phyloP scores from a whole-genome alignment of 116 monocot species.

The Zostera marina region DNA sequence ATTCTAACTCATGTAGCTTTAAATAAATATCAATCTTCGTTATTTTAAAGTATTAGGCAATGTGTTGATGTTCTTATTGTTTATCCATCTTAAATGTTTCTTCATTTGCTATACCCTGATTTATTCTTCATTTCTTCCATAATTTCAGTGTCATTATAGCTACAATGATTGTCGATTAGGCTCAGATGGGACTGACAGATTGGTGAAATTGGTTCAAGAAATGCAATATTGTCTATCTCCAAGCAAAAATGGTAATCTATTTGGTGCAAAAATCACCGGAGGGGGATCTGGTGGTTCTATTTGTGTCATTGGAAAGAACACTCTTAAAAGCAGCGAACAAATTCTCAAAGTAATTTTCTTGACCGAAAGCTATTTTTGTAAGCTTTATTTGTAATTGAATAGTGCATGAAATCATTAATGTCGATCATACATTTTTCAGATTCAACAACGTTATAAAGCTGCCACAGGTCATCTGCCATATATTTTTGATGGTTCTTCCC shows the following conservation, averaged over 20 bases:
- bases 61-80: background rate
- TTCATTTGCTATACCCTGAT: background rate
- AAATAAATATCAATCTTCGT: background rate
- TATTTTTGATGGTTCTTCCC: slow-evolving; percentile 88
- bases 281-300: slow-evolving; percentile 92
- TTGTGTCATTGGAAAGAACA: slow-evolving; percentile 75
- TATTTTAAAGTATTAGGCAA: background rate
- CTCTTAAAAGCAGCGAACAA: slow-evolving; percentile 62
- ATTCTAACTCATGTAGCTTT: background rate
- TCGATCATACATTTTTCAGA: slow-evolving; percentile 29
- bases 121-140: background rate
- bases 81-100: background rate
- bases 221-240: slow-evolving; percentile 47
- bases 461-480: slow-evolving; percentile 73
- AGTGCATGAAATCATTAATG: background rate
- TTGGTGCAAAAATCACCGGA: slow-evolving; percentile 94
- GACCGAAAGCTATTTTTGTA: background rate
- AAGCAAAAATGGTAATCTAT: slow-evolving; percentile 32
- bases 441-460: slow-evolving; percentile 67
- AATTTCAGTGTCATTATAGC: slow-evolving; percentile 82
- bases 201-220: slow-evolving; percentile 83
- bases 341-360: slow-evolving; percentile 55
- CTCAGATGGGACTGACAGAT: slow-evolving; percentile 81
- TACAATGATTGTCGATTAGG: slow-evolving; percentile 88
- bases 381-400: background rate